Evolutionary conservation across 2,329 filamentous ascomycete genomes (phyloP).

Genomic region (Huntiella decipiens): DNA sequence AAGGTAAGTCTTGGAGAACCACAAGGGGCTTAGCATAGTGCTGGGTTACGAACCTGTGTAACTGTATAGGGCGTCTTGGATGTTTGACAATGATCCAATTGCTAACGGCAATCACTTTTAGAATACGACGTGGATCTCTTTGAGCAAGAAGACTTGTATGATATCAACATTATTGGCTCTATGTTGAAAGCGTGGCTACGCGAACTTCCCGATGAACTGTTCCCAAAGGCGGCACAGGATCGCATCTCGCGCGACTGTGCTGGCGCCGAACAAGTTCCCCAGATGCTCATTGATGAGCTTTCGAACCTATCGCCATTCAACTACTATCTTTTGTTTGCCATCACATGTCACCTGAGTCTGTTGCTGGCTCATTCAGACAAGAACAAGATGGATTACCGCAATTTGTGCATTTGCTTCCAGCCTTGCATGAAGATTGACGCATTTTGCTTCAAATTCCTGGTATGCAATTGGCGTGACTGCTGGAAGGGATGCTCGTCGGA

Average conservation of each 20-base stretch:
- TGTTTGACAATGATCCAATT: too few species aligned
- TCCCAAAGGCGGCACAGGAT: constrained; percentile 69
- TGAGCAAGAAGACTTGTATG: constrained; percentile 69
- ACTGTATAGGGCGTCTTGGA: too few species aligned
- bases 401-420: constrained; percentile 91
- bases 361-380: constrained; percentile 80
- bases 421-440: constrained; percentile 92
- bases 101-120: constrained; percentile 16
- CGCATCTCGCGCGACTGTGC: constrained; percentile 63
- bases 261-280: constrained; percentile 61
- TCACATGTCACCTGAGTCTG: constrained; percentile 86
- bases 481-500: constrained; percentile 95
- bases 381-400: constrained; percentile 97
- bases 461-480: constrained; percentile 88
- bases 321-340: constrained; percentile 93
- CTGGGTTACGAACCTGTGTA: not conserved
- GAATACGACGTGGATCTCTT: constrained; percentile 84
- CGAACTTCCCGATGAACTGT: constrained; percentile 82
- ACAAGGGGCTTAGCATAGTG: not conserved
- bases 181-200: constrained; percentile 94
- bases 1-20: constrained; percentile 32
- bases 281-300: constrained; percentile 74
- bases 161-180: constrained; percentile 90
- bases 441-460: constrained; percentile 87
- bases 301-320: constrained; percentile 92